phyloP scores from a whole-genome alignment of 805 yeast species.

The Starmera dryadoides region DNA sequence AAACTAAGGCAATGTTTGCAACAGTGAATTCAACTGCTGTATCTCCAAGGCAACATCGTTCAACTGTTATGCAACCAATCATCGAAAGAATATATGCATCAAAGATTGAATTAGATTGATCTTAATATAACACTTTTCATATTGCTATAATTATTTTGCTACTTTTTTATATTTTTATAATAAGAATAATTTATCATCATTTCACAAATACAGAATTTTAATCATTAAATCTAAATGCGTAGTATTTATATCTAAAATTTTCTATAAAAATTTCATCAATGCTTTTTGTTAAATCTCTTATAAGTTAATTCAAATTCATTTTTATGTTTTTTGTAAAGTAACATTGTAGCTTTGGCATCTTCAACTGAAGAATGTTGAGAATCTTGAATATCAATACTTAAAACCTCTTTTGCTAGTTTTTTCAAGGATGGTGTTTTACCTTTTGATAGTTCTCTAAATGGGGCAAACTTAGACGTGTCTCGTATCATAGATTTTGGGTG shows the following conservation, averaged over 20 bases:
- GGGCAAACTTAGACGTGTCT: constrained; percentile 64
- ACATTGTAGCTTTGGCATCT: constrained; percentile 86
- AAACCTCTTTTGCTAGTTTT: constrained; percentile 48
- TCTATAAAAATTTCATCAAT: too few relatives aligned
- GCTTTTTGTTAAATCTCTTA: background rate
- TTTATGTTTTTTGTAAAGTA: constrained; percentile 57
- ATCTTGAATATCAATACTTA: constrained; percentile 57
- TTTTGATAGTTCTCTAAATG: constrained; percentile 49
- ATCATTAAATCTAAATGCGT: too few relatives aligned
- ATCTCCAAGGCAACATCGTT: background rate
- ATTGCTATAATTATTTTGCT: too few relatives aligned
- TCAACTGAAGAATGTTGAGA: constrained; percentile 84
- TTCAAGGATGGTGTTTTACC: constrained; percentile 74
- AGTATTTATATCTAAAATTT: too few relatives aligned
- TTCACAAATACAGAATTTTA: too few relatives aligned
- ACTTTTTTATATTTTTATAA: too few relatives aligned
- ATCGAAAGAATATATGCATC: constrained; percentile 4
- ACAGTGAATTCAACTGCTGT: background rate
- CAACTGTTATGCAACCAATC: constrained; percentile 3
- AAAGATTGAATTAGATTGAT: constrained; percentile 1
- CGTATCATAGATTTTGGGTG: constrained; percentile 60
- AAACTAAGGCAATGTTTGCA: background rate
- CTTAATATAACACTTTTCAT: too few relatives aligned
- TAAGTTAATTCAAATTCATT: constrained; percentile 48
- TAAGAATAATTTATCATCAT: too few relatives aligned